Base-by-base conservation (phyloP, 331 rosid genomes). In the Quercus phellos region DNA sequence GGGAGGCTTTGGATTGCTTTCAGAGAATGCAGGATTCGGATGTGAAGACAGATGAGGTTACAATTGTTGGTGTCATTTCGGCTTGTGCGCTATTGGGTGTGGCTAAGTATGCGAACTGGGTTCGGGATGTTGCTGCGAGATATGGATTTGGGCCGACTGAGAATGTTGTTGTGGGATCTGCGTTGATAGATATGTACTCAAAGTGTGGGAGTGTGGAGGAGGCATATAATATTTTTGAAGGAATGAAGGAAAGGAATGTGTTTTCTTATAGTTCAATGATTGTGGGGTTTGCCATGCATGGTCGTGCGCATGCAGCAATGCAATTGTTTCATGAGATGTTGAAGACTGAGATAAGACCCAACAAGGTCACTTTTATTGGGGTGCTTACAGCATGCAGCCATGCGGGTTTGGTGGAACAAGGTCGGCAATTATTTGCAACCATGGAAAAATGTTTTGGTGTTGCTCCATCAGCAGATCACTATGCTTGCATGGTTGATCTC, bases 401-500 rank as follows among this genome's bases (percentile, higher is more conserved):
- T 22, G 81, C 73, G 0, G 87, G 89, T 13, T 70, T 83, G 70
- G 85, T 83, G 24, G 87, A 83, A 56, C 89, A 77, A 74, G 89
- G 89, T 9, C 73, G 79, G 69, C 87, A 80, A 66, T 42, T 86
- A 19, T 86, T 83, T 78, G 83, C 81, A 29, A 76, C 80, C 75
- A 86, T 86, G 87, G 87, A 83, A 19, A 83, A 74, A 55, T 60
- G 38, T 73, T 84, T 83, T 51, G 46, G 68, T 46, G 82, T 86
- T 59, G 12, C 79, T 72, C 90, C 87, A 34, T 64, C 83, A 2
- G 78, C 83, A 4, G 90, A 80, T 70, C 96, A 90, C 84, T 93
- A 90, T 22, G 91, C 92, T 6, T 90, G 96, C 83, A 67, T 90
- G 81, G 90, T 93, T 60, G 97, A 93, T 81, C 91, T 90, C 56